Conservation (phyloP, 352 stramenopile species). For the Globisporangium cylindrosporum region DNA sequence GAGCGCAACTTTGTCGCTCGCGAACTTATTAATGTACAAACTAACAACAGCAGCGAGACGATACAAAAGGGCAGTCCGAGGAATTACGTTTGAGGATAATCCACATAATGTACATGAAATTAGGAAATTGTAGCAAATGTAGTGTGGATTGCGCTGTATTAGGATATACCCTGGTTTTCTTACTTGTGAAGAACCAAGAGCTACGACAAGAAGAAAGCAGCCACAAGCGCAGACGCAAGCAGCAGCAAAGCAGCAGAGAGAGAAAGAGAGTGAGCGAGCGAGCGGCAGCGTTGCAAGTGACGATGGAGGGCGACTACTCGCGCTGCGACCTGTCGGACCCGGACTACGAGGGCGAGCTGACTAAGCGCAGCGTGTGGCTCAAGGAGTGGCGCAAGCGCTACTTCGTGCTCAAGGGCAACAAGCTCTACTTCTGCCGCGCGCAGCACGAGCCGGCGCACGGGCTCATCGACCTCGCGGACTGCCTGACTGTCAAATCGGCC, state of each 20-base stretch:
- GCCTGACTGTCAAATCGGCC: constrained; percentile 88
- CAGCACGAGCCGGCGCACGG: constrained; percentile 79
- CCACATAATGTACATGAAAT: too few species aligned
- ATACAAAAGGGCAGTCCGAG: too few species aligned
- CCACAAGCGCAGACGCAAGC: not conserved
- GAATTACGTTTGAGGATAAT: too few species aligned
- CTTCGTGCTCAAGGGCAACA: constrained; percentile 91
- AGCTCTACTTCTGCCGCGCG: constrained; percentile 86
- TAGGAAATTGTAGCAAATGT: too few species aligned
- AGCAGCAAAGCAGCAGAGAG: not conserved
- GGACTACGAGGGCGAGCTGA: constrained; percentile 87
- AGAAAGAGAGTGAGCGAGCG: not conserved
- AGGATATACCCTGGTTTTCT: too few species aligned
- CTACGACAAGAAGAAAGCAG: not conserved
- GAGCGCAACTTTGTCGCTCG: too few species aligned
- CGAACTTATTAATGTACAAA: too few species aligned
- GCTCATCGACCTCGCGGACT: constrained; percentile 88
- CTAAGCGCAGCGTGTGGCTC: constrained; percentile 90
- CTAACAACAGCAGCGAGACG: too few species aligned
- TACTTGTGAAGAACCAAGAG: not conserved
- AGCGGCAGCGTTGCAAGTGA: not conserved
- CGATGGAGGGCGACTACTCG: constrained; percentile 78
- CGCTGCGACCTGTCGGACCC: constrained; percentile 73
- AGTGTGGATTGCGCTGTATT: too few species aligned
- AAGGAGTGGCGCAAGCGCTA: constrained; percentile 90